Evolutionary conservation across 805 yeast species (phyloP).

Genomic region (Hanseniaspora mollemarum): DNA sequence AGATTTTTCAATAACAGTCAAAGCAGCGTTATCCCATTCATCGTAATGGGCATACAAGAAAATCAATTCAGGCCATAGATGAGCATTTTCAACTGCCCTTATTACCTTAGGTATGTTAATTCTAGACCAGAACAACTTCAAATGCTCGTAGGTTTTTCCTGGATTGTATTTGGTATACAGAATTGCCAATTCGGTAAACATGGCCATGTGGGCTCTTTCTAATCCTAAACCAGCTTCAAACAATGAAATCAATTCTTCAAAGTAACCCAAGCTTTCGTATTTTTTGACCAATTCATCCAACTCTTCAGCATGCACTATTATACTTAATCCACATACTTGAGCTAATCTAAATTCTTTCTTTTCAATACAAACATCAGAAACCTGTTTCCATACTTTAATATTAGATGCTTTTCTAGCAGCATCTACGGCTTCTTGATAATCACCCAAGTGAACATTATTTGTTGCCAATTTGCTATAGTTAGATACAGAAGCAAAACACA

Average conservation of each 20-base stretch:
- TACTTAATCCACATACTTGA: conserved; percentile 94
- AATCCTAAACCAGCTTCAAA: conserved; percentile 92
- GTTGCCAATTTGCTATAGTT: conserved; percentile 94
- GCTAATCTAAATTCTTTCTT: conserved; percentile 92
- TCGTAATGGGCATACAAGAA: conserved; percentile 96
- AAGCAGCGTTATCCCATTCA: conserved; percentile 97
- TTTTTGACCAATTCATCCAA: conserved; percentile 75
- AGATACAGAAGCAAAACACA: conserved; percentile 72
- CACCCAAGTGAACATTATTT: conserved; percentile 83
- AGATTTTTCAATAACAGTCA: conserved; percentile 90
- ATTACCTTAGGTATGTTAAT: conserved; percentile 94
- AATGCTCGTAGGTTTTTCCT: conserved; percentile 84
- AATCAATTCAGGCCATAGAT: conserved; percentile 90
- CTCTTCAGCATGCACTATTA: conserved; percentile 96
- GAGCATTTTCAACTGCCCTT: conserved; percentile 85
- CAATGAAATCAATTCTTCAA: conserved; percentile 78
- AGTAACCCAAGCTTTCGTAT: conserved; percentile 83
- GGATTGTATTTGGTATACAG: conserved; percentile 86
- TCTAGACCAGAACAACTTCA: conserved; percentile 96
- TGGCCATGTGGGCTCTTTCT: conserved; percentile 99
- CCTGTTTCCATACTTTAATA: conserved; percentile 92
- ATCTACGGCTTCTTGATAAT: conserved; percentile 94
- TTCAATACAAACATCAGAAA: conserved; percentile 89
- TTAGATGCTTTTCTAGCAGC: conserved; percentile 97
- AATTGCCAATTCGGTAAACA: conserved; percentile 92